Base-by-base conservation (phyloP, 768 basidiomycete species). In the Russula virescens region DNA sequence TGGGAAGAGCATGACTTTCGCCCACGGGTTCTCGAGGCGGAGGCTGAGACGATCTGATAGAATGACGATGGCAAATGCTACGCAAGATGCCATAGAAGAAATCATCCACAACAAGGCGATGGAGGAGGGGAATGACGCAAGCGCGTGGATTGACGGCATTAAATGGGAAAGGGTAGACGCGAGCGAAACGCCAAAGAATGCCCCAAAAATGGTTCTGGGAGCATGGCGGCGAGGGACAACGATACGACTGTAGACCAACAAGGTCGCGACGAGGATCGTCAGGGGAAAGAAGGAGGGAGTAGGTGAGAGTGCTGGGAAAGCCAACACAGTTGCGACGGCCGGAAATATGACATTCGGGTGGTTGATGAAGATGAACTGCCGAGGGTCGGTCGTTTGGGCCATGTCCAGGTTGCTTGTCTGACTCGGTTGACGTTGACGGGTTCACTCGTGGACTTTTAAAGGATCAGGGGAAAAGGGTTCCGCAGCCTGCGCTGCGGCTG, bases 1-100 rank as follows among this genome's bases (percentile, higher is more conserved):
- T 0, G 90, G 90, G 71, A 92, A 90, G 42, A 87, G 66, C 0
- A 81, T 76, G 14, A 83, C 58, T 65, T 79, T 81, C 2, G 77
- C 63, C 78, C 81, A 82, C 19, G 49, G 74, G 1, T 64, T 64
- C 60, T 60, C 21, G 68, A 76, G 64, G 14, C 71, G 72, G 18
- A 69, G 71, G 55, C 78, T 19, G 28, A 72, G 73, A 16, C 76
- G 75, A 47, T 80, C 75, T 21, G 78, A 58, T 62, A 77, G 77
- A 9, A 83, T 63, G 5, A 75, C 63, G 7, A 68, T 25, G 18
- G 9, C 3, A 31, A 87, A 47, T 64, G 21, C 66, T 16, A 59
- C 25, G 21, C 62, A 43, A 26, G 86, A 84, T 0, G 81, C 79
- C 0, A 76, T 10, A 0, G 73, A 66, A 0, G 82, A 81, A 45